These are phyloP conservation scores for Fulvia fulva DNA, from an alignment of 2,329 filamentous ascomycete genomes.

Conservation along the genomic window DNA sequence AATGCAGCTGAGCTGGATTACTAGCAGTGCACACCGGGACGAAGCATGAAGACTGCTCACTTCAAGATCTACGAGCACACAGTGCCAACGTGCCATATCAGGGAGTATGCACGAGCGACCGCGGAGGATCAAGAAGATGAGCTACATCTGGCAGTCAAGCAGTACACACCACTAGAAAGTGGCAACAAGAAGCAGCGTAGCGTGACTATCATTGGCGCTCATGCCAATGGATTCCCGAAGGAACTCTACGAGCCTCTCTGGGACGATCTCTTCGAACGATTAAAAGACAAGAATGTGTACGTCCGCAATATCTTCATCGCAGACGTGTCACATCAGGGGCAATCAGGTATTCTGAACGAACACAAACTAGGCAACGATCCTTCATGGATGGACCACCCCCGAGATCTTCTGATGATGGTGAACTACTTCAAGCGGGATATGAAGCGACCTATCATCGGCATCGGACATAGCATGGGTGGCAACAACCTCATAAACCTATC, in stretches of 20 bases:
- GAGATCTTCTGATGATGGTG: slow-evolving; percentile 80
- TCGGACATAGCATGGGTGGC: slow-evolving; percentile 88
- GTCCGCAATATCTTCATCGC: slow-evolving; percentile 86
- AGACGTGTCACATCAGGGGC: slow-evolving; percentile 81
- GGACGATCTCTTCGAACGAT: slow-evolving; percentile 67
- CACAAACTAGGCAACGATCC: slow-evolving; percentile 76
- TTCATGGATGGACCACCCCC: slow-evolving; percentile 78
- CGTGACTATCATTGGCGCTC: slow-evolving; percentile 78
- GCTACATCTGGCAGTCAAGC: slow-evolving; percentile 73
- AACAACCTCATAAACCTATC: slow-evolving; percentile 68
- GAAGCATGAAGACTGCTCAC: slow-evolving; percentile 27
- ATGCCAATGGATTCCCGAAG: slow-evolving; percentile 93
- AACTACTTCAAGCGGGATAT: slow-evolving; percentile 77
- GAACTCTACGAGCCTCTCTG: slow-evolving; percentile 91
- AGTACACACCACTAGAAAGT: slow-evolving; percentile 77
- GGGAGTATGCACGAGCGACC: slow-evolving; percentile 74
- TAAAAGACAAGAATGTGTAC: slow-evolving; percentile 54
- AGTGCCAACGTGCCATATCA: slow-evolving; percentile 70
- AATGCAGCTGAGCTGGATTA: background rate
- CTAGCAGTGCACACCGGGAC: background rate
- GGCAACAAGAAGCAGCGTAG: slow-evolving; percentile 65
- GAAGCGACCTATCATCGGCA: slow-evolving; percentile 74
- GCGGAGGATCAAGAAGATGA: slow-evolving; percentile 69
- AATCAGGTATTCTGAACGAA: slow-evolving; percentile 75
- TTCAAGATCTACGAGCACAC: slow-evolving; percentile 71